These are phyloP conservation scores for Puccinia triticina DNA, from an alignment of 1,284 basidiomycete genomes.

Conservation along the genomic window DNA sequence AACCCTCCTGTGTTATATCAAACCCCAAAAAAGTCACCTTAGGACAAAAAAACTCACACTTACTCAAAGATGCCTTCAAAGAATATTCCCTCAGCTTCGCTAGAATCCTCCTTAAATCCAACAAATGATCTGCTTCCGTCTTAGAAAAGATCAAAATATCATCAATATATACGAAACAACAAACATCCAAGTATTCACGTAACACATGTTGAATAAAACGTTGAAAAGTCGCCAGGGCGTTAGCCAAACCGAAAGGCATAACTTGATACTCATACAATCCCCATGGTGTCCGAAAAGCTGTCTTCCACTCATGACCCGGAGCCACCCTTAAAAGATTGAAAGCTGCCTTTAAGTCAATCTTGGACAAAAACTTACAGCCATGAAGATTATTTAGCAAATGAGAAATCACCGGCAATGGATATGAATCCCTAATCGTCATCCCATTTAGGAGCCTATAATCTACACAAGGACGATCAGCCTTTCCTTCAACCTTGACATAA, in stretches of 20 bases:
- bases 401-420: constrained; percentile 24
- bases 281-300: too few species aligned
- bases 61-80: constrained; percentile 11
- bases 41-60: constrained; percentile 21
- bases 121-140: not conserved
- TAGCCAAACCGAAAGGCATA: constrained; percentile 63
- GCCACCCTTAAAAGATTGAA: constrained; percentile 58
- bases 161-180: too few species aligned
- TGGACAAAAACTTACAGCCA: constrained; percentile 47
- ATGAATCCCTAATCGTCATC: constrained; percentile 52
- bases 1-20: too few species aligned
- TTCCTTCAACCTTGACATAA: too few species aligned
- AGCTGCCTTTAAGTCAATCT: constrained; percentile 58
- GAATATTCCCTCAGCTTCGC: too few species aligned
- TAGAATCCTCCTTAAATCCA: not conserved
- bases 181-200: constrained; percentile 57
- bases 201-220: constrained; percentile 52
- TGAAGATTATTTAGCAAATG: not conserved
- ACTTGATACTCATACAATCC: too few species aligned
- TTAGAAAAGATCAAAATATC: constrained; percentile 41
- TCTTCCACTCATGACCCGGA: too few species aligned
- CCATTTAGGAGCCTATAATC: constrained; percentile 53
- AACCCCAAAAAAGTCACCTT: constrained; percentile 41
- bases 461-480: constrained; percentile 53
- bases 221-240: constrained; percentile 59